phyloP scores from a whole-genome alignment of 116 monocot species.

The Cymodocea nodosa region DNA sequence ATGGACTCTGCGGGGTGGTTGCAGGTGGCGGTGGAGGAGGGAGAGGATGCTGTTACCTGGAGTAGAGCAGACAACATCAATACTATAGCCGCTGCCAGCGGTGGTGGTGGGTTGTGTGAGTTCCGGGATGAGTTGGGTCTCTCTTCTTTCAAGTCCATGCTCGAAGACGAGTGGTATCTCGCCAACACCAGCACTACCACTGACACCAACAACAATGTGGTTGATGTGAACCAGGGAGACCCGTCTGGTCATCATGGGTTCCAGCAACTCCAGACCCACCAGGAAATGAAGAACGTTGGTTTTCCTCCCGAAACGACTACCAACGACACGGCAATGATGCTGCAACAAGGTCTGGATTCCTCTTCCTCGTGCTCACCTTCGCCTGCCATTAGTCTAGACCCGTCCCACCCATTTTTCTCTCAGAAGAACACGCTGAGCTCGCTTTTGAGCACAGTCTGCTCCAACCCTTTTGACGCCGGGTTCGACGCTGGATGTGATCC shows the following conservation, averaged over 20 bases:
- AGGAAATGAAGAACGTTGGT: not conserved
- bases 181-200: not conserved
- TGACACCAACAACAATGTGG: not conserved
- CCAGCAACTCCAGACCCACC: conserved; percentile 1
- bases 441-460: conserved; percentile 23
- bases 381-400: conserved; percentile 25
- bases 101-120: conserved; percentile 1
- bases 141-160: conserved; percentile 44
- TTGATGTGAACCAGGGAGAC: not conserved
- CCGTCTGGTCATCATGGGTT: conserved; percentile 2
- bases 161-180: conserved; percentile 50
- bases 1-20: conserved; percentile 5
- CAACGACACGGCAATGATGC: conserved; percentile 10
- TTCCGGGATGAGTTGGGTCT: conserved; percentile 22
- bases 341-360: conserved; percentile 11
- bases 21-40: not conserved
- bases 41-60: conserved; percentile 1
- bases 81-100: not conserved
- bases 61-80: conserved; percentile 5
- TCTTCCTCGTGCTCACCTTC: conserved; percentile 40
- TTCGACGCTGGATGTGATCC: conserved; percentile 30
- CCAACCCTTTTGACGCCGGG: conserved; percentile 36
- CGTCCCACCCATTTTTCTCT: conserved; percentile 20
- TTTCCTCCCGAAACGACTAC: conserved; percentile 9
- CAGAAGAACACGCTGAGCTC: conserved; percentile 26